phyloP scores from a whole-genome alignment of 1,139 yeast genomes.

The Candida neerlandica region DNA sequence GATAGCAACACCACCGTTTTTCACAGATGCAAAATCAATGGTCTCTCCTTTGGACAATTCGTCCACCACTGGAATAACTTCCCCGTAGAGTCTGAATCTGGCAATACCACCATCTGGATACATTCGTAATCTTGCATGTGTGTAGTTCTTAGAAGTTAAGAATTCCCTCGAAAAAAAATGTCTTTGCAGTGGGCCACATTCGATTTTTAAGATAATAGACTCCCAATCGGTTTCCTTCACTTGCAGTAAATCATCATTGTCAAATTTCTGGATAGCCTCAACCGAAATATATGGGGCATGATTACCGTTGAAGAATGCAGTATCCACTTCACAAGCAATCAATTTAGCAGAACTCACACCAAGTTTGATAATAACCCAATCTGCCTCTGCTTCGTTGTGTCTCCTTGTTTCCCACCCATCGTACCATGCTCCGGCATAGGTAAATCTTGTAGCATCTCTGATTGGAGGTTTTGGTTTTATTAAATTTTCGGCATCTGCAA shows the following conservation, averaged over 20 bases:
- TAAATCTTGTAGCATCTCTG: slow-evolving; percentile 76
- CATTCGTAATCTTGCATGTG: slow-evolving; percentile 84
- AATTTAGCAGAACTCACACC: slow-evolving; percentile 84
- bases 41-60: slow-evolving; percentile 22
- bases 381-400: slow-evolving; percentile 81
- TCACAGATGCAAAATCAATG: slow-evolving; percentile 78
- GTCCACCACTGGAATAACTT: slow-evolving; percentile 60
- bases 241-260: slow-evolving; percentile 21
- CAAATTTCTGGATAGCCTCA: slow-evolving; percentile 60
- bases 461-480: slow-evolving; percentile 79
- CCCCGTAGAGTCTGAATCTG: slow-evolving; percentile 84
- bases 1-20: slow-evolving; percentile 87
- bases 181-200: slow-evolving; percentile 86
- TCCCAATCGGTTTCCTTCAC: slow-evolving; percentile 55
- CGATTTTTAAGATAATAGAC: slow-evolving; percentile 62
- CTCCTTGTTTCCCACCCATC: slow-evolving; percentile 99
- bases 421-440: slow-evolving; percentile 92
- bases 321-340: slow-evolving; percentile 85
- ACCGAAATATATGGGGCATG: slow-evolving; percentile 91
- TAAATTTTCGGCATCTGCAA: slow-evolving; percentile 89
- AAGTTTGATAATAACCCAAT: slow-evolving; percentile 79
- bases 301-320: slow-evolving; percentile 91
- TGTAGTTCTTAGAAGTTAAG: slow-evolving; percentile 59
- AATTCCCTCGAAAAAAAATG: slow-evolving; percentile 73
- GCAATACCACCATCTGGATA: slow-evolving; percentile 98